These are phyloP conservation scores for Mortierella antarctica DNA, from an alignment of 192 early-diverging fungal genomes.

Conservation along the genomic window DNA sequence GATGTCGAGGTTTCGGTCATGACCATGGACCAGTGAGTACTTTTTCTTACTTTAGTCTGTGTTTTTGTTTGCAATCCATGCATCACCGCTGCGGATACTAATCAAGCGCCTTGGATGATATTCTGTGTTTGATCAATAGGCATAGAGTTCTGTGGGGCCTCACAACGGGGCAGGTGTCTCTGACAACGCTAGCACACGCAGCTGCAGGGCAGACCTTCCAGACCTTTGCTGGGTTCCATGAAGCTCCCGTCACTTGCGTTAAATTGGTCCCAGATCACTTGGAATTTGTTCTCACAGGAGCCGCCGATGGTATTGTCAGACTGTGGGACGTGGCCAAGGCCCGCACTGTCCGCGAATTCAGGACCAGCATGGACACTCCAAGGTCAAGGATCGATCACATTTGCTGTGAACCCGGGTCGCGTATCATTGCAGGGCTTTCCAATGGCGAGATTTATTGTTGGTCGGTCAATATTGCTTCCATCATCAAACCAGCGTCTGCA, in stretches of 20 bases:
- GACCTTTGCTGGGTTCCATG: conserved; percentile 65
- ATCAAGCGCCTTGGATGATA: background rate
- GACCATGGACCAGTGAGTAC: conserved; percentile 65
- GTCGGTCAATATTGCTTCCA: conserved; percentile 25
- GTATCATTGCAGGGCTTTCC: conserved; percentile 39
- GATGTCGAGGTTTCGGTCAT: conserved; percentile 55
- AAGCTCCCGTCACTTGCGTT: conserved; percentile 59
- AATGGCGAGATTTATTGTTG: conserved; percentile 36
- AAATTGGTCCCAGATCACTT: conserved; percentile 27
- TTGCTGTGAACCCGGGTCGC: conserved; percentile 37
- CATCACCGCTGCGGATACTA: background rate
- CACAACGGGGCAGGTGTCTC: conserved; percentile 60
- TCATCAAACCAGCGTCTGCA: conserved; percentile 12
- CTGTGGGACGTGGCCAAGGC: conserved; percentile 61
- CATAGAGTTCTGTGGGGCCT: conserved; percentile 69
- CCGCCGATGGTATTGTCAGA: conserved; percentile 60
- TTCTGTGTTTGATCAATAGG: conserved; percentile 19
- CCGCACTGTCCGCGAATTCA: conserved; percentile 49
- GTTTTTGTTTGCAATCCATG: background rate
- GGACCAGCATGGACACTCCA: background rate
- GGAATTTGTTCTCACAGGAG: conserved; percentile 58
- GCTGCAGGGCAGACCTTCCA: conserved; percentile 53
- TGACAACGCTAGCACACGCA: conserved; percentile 59
- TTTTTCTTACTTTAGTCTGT: background rate
- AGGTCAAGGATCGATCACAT: conserved; percentile 23